A percentile compares a stretch with the other conserved stretches of the same genome.
These are phyloP conservation scores for Piloderma croceum DNA, from an alignment of 768 basidiomycete genomes.

Conservation along the genomic window DNA sequence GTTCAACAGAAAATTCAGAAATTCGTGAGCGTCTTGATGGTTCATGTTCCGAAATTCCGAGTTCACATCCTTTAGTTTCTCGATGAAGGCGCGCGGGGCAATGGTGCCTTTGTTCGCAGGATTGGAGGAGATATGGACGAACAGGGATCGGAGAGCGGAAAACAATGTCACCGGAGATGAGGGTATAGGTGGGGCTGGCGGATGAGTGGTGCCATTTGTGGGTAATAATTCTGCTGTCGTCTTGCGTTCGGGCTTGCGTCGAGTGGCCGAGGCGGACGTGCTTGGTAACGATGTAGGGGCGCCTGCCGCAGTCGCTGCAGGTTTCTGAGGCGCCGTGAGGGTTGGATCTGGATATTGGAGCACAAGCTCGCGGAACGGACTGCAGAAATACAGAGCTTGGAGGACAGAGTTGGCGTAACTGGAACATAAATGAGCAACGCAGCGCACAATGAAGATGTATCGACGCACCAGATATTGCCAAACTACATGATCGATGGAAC, in stretches of 20 bases:
- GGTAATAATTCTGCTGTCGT: constrained; percentile 28
- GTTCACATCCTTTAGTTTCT: constrained; percentile 90
- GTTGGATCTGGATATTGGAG: constrained; percentile 59
- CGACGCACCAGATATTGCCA: constrained; percentile 86
- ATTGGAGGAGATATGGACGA: constrained; percentile 74
- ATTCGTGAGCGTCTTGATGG: constrained; percentile 99
- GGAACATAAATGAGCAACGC: constrained; percentile 14
- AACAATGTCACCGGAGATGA: constrained; percentile 71
- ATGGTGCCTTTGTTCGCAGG: constrained; percentile 79
- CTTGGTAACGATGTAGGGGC: constrained; percentile 25
- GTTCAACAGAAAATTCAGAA: constrained; percentile 91
- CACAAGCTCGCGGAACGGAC: constrained; percentile 87
- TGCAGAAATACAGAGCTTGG: constrained; percentile 93
- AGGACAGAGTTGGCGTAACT: constrained; percentile 99
- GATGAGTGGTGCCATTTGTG: constrained; percentile 21
- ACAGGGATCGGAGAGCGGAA: constrained; percentile 90
- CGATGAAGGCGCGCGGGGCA: constrained; percentile 85
- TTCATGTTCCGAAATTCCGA: constrained; percentile 84
- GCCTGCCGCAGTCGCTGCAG: constrained; percentile 14
- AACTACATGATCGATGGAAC: constrained; percentile 46
- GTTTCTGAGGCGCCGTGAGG: constrained; percentile 23
- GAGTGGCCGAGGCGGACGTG: constrained; percentile 33
- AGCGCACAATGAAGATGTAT: constrained; percentile 4
- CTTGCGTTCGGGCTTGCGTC: constrained; percentile 58
- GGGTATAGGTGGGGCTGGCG: constrained; percentile 43